Evolutionary conservation across 257 asterid species (phyloP).

Genomic region (Solanum commersonii): DNA sequence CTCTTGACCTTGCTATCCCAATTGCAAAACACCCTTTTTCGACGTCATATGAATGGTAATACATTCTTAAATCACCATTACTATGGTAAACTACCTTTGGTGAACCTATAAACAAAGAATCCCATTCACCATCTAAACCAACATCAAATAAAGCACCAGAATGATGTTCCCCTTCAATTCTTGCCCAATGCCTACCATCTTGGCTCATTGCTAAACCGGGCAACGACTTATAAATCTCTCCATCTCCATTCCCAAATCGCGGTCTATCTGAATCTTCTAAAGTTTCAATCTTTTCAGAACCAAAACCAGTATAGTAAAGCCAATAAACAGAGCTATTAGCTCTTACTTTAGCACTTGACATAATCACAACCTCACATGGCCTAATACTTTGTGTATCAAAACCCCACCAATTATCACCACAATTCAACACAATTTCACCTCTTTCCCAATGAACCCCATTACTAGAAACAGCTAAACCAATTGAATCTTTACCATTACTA

Average conservation of each 20-base stretch:
- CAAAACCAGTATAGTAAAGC: conserved; percentile 74
- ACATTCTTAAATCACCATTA: conserved; percentile 70
- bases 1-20: conserved; percentile 83
- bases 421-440: conserved; percentile 52
- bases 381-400: conserved; percentile 65
- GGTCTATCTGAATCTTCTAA: conserved; percentile 9
- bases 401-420: conserved; percentile 85
- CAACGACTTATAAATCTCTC: conserved; percentile 36
- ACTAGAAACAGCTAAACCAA: conserved; percentile 78
- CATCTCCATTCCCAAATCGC: not conserved
- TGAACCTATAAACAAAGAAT: conserved; percentile 62
- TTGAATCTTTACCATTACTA: conserved; percentile 24
- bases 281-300: conserved; percentile 22
- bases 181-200: conserved; percentile 92
- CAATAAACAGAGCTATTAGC: conserved; percentile 62
- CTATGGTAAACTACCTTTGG: conserved; percentile 71
- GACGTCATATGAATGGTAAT: conserved; percentile 61
- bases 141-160: conserved; percentile 77
- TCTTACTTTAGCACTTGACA: conserved; percentile 74
- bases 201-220: conserved; percentile 95
- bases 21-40: conserved; percentile 27
- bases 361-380: conserved; percentile 65
- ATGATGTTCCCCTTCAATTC: conserved; percentile 92
- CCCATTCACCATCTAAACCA: conserved; percentile 71
- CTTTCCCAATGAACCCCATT: conserved; percentile 96